Evolutionary conservation across 1,284 basidiomycete genomes (phyloP), one percentile per base, ranked within the genome.

Genomic region (Chalciporus sp.): DNA sequence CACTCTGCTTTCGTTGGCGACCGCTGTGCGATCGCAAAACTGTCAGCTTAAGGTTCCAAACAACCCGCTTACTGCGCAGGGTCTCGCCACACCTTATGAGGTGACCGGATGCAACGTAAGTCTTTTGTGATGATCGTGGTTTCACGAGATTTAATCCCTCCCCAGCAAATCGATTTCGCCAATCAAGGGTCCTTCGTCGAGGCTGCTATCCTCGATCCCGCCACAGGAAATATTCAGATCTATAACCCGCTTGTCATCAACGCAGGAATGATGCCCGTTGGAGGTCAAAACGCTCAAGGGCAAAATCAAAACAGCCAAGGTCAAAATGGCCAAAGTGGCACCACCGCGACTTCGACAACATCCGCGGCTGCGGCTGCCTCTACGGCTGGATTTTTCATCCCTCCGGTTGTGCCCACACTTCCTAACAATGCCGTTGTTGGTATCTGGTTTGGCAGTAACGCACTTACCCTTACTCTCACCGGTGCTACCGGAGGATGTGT

Each of bases 231-330:
- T 28, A 61, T 69, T 28, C 59, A 67, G 20, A 68, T 68, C 4
- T 65, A 65, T 23, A 66, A 6, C 43, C 63, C 66, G 20, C 66
- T 65, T n/a, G 63, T 65, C 16, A 67, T 65, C 49, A 65, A 65
- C 48, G 52, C 60, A 1, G 63, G 63, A 23, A 65, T 65, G 66
- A 45, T 19, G 6, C 49, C 64, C 23, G 28, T 53, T 19, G 63
- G 51, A 23, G 33, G n/a, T 20, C 43, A 26, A 12, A 41, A 37
- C 29, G 31, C 27, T 11, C 23, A 23, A 23, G 23, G 23, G 2
- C 23, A 23, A 23, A 23, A 23, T 23, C 23, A 23, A 6, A 23
- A 23, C 23, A 6, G 23, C 6, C 23, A 23, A 23, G 63, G 51
- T 26, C 61, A 56, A 23, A 23, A 23, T 23, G 33, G n/a, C 17